Evolutionary conservation across 805 yeast genomes (phyloP).

Genomic region (Candida oleophila): DNA sequence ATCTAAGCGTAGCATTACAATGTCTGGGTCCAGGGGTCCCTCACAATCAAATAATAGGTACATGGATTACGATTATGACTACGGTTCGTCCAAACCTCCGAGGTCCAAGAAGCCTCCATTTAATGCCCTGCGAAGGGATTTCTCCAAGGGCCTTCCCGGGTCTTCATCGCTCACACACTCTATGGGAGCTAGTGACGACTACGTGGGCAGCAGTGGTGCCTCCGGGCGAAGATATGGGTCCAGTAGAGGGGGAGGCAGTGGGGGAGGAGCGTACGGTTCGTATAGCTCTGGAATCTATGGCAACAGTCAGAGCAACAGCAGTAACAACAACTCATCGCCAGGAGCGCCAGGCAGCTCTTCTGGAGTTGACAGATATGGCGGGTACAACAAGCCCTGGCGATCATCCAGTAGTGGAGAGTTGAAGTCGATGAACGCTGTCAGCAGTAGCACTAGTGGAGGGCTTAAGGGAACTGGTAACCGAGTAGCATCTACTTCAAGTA

Average conservation of each 20-base stretch:
- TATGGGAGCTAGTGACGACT: constrained; percentile 4
- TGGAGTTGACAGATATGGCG: constrained; percentile 2
- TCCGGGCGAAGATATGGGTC: constrained; percentile 3
- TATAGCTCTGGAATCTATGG: constrained; percentile 1
- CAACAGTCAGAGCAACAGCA: not conserved
- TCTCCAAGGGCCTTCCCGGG: constrained; percentile 1
- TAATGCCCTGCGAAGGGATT: constrained; percentile 4
- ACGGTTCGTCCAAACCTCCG: not conserved
- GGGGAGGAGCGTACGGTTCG: constrained; percentile 6
- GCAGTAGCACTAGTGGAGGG: not conserved
- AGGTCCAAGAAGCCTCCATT: constrained; percentile 3
- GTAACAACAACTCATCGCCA: not conserved
- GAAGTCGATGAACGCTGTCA: not conserved
- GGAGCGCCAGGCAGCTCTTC: not conserved
- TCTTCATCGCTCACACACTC: constrained; percentile 7
- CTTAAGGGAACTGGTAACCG: not conserved
- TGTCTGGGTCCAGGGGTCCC: constrained; percentile 4
- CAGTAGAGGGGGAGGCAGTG: not conserved
- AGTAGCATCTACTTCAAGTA: not conserved
- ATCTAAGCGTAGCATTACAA: not conserved
- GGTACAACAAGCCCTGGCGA: constrained; percentile 7
- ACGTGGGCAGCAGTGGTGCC: constrained; percentile 4
- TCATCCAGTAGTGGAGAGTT: not conserved
- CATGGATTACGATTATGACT: constrained; percentile 5
- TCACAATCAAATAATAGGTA: constrained; percentile 4